Conservation (phyloP, 495 filamentous ascomycete species). For the Podospora anserina region DNA sequence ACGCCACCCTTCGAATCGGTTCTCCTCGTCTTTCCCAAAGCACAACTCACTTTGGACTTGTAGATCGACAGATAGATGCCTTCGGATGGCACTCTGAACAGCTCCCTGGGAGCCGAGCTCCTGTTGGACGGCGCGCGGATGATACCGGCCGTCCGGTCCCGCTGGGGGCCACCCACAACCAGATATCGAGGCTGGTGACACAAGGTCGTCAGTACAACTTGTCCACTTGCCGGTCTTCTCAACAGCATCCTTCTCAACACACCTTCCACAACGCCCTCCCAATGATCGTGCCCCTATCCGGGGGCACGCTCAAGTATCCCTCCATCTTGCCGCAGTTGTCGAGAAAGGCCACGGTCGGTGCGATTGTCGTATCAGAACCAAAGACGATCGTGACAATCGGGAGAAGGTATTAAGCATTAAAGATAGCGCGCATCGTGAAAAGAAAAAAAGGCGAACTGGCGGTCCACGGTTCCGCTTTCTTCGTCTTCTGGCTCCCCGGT, state of each 20-base stretch:
- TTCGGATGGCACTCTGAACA: constrained; percentile 31
- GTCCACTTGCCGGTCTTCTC: background rate
- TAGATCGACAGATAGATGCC: constrained; percentile 52
- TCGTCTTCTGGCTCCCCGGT: background rate
- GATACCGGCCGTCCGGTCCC: constrained; percentile 26
- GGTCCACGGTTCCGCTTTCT: constrained; percentile 12
- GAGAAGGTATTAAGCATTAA: constrained; percentile 23
- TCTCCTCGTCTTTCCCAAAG: background rate
- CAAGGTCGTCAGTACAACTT: constrained; percentile 9
- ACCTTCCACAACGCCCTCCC: constrained; percentile 59
- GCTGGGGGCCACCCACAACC: constrained; percentile 36
- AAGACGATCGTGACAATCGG: constrained; percentile 4
- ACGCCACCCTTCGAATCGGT: background rate
- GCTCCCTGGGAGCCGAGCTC: constrained; percentile 28
- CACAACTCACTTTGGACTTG: constrained; percentile 48
- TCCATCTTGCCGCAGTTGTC: constrained; percentile 43
- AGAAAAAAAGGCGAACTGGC: constrained; percentile 8
- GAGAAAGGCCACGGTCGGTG: constrained; percentile 13
- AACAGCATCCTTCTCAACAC: constrained; percentile 5
- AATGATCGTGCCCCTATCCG: constrained; percentile 55
- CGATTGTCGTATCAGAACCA: constrained; percentile 4
- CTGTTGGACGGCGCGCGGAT: constrained; percentile 29
- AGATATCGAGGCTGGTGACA: constrained; percentile 45
- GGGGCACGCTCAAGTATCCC: constrained; percentile 52
- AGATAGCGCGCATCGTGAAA: constrained; percentile 21